Evolutionary conservation across 108 stramenopile genomes (phyloP), one percentile per base, ranked within the genome.

Genomic region (Schizochytrium sp.): DNA sequence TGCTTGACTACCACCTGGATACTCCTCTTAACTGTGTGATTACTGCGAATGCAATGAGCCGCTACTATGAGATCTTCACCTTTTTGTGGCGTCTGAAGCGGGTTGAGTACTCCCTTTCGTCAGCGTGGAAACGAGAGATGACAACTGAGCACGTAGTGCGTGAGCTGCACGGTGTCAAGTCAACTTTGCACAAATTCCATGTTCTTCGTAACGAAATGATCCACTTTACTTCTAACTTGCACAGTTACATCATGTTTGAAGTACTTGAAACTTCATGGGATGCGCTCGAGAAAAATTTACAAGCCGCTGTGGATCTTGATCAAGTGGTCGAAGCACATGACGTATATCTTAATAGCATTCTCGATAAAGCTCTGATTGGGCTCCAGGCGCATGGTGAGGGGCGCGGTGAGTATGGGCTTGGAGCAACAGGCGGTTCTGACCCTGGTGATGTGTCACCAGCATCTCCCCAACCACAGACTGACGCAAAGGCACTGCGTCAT

Each of bases 161-260:
- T 15, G 93, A 94, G 57, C 92, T 96, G 46, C 92, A 92, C 0
- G 89, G 91, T 72, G 90, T 98, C 19, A 10, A 28, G 47, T 47
- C 50, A 8, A 83, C 76, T 38, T 89, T 99, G n/a, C 96, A 98
- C 76, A 92, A 96, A 5, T 96, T 97, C 89, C 94, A 96, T 58
- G 95, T 98, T 57, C 93, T 95, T 40, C 95, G 98, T 3, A 97
- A 97, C 49, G 94, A 96, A 56, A 98, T 99, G 98, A 91, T 96
- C 83, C 97, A 98, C 92, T 96, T 99, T 87, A 92, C 96, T n/a
- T 93, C 93, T 87, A 99, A 98, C 93, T 92, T 99, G 56, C 96
- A 96, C 93, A 97, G 93, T 87, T 99, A 98, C 91, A 90, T 97
- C 61, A 98, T 99, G 98, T 98, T 99, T 90, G 98, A 98, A 91